Base-by-base conservation (phyloP, 495 filamentous ascomycete genomes). In the Penicillium psychrofluorescens region DNA sequence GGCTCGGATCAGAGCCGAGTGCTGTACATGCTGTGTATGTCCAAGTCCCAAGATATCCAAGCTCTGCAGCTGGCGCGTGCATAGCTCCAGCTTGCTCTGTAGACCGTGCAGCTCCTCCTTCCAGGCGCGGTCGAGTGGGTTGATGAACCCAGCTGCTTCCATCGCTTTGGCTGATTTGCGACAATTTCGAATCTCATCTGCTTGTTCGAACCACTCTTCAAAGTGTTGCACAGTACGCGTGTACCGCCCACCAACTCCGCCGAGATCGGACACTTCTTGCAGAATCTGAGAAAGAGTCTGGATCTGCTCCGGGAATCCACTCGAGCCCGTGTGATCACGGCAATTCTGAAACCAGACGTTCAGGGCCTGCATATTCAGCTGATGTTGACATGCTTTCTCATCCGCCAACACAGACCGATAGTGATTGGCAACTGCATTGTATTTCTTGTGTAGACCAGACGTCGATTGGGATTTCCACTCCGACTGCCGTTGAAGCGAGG, bases 131-230 rank as follows among this genome's bases (percentile, higher is more conserved):
- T 62, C 60, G 9, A 76, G 51, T 0, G 64, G 60, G 29, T 77
- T 67, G 40, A 75, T 61, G 36, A 72, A 70, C 5, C 50, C 47
- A 9, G 13, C 53, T n/a, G 42, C 43, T 31, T 56, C 53, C 3
- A 36, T 11, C 1, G 29, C 28, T 11, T 35, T 39, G 11, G 40
- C 22, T 38, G 32, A 32, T 28, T 54, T 49, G 8, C 70, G 59
- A n/a, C 43, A 42, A 12, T 59, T 41, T 36, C 54, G 54, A 13
- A 74, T 59, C 7, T 53, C 11, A n/a, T 67, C 52, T 33, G 59
- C 60, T 31, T 54, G 47, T 11, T 58, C 41, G 32, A 74, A 62
- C 74, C 74, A 78, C n/a, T 55, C 31, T 29, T 74, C 67, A 45
- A 76, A 78, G 14, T 43, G 43, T 11, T 48, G 38, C 2, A 73